Evolutionary conservation across 306 rosid genomes (phyloP).

Genomic region (Lathyrus sativus): DNA sequence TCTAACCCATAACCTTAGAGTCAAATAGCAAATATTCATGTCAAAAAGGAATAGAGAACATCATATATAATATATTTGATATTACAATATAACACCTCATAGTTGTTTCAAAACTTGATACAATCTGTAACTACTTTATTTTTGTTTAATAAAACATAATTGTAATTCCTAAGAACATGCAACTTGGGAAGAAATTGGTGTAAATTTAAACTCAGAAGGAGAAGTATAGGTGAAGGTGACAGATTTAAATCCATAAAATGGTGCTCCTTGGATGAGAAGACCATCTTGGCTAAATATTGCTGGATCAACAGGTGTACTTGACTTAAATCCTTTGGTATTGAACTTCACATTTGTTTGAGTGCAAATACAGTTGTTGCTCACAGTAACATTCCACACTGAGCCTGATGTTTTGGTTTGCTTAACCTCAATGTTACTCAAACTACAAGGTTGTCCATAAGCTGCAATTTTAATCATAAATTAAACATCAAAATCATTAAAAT

Average conservation of each 20-base stretch:
- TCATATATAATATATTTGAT: no score
- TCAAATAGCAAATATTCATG: no score
- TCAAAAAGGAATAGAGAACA: no score
- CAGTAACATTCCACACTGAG: neutral
- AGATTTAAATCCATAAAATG: neutral
- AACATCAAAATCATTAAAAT: neutral
- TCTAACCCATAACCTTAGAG: no score
- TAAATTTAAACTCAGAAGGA: constrained; percentile 6
- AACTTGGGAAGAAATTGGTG: constrained; percentile 8
- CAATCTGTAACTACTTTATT: no score
- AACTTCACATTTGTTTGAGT: constrained; percentile 10
- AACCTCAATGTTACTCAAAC: neutral
- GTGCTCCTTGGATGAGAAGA: constrained; percentile 1
- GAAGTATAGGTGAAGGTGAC: constrained; percentile 6
- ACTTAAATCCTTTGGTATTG: neutral
- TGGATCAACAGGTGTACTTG: neutral
- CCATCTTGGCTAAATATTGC: constrained; percentile 6
- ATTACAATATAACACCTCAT: no score
- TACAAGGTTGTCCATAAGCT: neutral
- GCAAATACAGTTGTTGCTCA: constrained; percentile 22
- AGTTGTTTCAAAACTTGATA: no score
- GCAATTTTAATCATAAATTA: neutral
- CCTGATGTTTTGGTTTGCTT: neutral
- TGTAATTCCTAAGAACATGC: neutral
- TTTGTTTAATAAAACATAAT: no score